phyloP scores from a whole-genome alignment of 495 filamentous ascomycete species.

The Podospora comata region DNA sequence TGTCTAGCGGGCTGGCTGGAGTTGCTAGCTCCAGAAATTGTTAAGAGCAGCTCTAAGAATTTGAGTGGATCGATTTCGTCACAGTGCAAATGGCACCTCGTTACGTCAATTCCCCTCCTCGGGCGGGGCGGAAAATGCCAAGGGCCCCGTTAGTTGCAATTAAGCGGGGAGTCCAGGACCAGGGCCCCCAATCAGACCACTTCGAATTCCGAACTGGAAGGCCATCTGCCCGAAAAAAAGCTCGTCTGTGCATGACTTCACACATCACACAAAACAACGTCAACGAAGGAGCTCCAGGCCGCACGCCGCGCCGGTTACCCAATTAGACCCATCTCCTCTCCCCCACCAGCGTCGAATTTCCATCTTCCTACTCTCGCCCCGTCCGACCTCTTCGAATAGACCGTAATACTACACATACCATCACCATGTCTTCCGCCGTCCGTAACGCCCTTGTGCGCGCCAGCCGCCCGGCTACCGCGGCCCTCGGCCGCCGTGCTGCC shows the following conservation, averaged over 20 bases:
- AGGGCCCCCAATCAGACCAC: constrained; percentile 32
- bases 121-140: background rate
- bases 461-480: constrained; percentile 34
- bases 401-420: constrained; percentile 1
- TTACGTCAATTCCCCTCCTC: constrained; percentile 9
- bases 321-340: constrained; percentile 48
- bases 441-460: constrained; percentile 43
- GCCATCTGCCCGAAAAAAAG: constrained; percentile 36
- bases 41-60: constrained; percentile 3
- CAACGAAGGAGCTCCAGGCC: constrained; percentile 31
- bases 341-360: constrained; percentile 20
- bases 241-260: constrained; percentile 39
- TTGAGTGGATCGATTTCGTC: constrained; percentile 9
- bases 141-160: constrained; percentile 11
- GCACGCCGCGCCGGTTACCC: constrained; percentile 33
- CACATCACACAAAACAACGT: constrained; percentile 33
- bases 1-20: background rate
- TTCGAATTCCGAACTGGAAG: constrained; percentile 28
- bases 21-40: background rate
- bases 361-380: background rate
- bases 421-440: constrained; percentile 39
- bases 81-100: constrained; percentile 4
- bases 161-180: constrained; percentile 21
- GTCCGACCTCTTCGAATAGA: constrained; percentile 17
- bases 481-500: constrained; percentile 59